Evolutionary conservation across 1,139 yeast species (phyloP).

Genomic region (Saccharomyces uvarum): DNA sequence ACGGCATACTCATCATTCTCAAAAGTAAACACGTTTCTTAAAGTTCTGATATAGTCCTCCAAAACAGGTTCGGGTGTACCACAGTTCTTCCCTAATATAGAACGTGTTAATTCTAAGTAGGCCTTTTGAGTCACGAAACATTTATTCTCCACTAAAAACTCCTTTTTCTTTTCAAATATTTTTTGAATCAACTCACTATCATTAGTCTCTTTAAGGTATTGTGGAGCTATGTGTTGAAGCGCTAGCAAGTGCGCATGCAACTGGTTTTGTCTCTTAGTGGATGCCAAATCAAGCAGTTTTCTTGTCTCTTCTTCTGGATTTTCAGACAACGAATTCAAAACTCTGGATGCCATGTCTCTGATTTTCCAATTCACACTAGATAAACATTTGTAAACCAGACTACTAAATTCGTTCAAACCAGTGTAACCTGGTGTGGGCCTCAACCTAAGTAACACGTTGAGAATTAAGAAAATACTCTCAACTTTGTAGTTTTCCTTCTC

Average conservation of each 20-base stretch:
- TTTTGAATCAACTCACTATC: background rate
- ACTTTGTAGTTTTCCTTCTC: constrained; percentile 21
- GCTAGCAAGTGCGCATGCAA: constrained; percentile 57
- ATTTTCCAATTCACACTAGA: constrained; percentile 64
- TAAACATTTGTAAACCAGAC: constrained; percentile 42
- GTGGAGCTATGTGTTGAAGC: constrained; percentile 26
- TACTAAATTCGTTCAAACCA: constrained; percentile 45
- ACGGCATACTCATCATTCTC: constrained; percentile 11
- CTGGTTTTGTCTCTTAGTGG: constrained; percentile 35
- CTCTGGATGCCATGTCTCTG: constrained; percentile 76
- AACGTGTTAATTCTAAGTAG: background rate
- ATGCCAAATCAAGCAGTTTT: constrained; percentile 10
- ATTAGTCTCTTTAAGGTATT: background rate
- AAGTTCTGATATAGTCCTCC: background rate
- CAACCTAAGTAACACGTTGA: constrained; percentile 62
- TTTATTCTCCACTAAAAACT: background rate
- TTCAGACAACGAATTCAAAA: constrained; percentile 47
- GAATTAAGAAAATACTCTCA: constrained; percentile 64
- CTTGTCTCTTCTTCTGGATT: constrained; percentile 27
- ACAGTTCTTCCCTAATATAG: background rate
- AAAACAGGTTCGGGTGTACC: background rate
- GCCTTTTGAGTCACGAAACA: background rate
- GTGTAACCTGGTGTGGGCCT: constrained; percentile 52
- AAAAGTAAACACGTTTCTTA: constrained; percentile 32
- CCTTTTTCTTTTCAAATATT: background rate